Conservation (phyloP, 2,329 filamentous ascomycete genomes). For the Thermothelomyces thermophilus region DNA sequence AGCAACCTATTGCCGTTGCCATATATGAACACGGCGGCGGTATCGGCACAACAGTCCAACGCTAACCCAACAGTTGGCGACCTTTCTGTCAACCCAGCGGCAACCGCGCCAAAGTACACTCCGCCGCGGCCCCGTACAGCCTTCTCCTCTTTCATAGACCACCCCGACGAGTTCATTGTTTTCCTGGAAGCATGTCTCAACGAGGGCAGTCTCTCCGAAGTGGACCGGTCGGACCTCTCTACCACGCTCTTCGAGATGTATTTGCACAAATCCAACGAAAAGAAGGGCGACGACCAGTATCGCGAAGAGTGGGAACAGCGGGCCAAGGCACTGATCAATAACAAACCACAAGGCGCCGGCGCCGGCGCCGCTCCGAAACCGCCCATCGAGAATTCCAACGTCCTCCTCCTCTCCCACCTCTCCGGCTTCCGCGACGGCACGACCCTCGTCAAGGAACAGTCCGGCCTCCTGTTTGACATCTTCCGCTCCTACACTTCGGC, state of each 20-base stretch:
- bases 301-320: conserved; percentile 82
- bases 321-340: conserved; percentile 81
- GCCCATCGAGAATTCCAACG: conserved; percentile 89
- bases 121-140: conserved; percentile 79
- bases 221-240: conserved; percentile 78
- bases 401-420: conserved; percentile 84
- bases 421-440: conserved; percentile 87
- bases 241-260: conserved; percentile 99
- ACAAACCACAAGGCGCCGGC: conserved; percentile 25
- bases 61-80: conserved; percentile 48
- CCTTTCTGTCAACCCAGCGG: conserved; percentile 43
- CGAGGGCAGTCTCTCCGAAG: conserved; percentile 61
- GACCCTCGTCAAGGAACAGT: conserved; percentile 86
- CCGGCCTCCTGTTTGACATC: conserved; percentile 86
- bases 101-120: conserved; percentile 55
- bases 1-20: conserved; percentile 77
- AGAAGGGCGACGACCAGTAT: conserved; percentile 56
- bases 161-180: conserved; percentile 81
- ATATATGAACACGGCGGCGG: conserved; percentile 65
- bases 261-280: conserved; percentile 74
- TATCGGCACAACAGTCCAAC: conserved; percentile 41
- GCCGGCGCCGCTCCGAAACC: not conserved
- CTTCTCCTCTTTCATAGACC: conserved; percentile 94
- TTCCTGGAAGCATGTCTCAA: conserved; percentile 86
- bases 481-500: conserved; percentile 93